Evolutionary conservation across 2,329 filamentous ascomycete genomes (phyloP).

Genomic region (Neopestalotiopsis clavispora): DNA sequence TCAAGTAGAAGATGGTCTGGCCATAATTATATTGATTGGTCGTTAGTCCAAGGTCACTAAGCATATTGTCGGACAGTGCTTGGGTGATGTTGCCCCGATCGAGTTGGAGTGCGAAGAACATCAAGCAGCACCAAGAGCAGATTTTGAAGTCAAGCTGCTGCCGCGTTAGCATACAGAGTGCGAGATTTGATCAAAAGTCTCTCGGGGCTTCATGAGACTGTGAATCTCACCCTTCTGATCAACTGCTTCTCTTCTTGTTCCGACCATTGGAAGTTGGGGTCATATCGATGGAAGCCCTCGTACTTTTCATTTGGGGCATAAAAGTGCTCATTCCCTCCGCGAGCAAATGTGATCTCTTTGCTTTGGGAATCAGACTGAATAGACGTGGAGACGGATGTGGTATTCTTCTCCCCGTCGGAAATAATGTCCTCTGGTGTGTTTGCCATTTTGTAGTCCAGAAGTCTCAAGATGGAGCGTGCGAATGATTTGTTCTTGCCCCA

Average conservation of each 20-base stretch:
- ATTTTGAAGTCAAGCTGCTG: constrained; percentile 50
- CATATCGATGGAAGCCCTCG: constrained; percentile 20
- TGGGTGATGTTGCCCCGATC: constrained; percentile 50
- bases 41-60: constrained; percentile 37
- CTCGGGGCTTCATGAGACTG: not conserved
- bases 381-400: not conserved
- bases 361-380: not conserved
- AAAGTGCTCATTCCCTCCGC: constrained; percentile 12
- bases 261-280: constrained; percentile 18
- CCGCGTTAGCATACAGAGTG: not conserved
- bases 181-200: not conserved
- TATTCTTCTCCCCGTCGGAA: constrained; percentile 6
- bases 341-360: constrained; percentile 14
- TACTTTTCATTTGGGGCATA: constrained; percentile 20
- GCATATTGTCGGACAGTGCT: constrained; percentile 38
- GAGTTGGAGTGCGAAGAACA: constrained; percentile 58
- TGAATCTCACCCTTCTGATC: constrained; percentile 16
- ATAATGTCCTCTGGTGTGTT: not conserved
- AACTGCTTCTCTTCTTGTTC: constrained; percentile 19
- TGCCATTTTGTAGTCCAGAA: not conserved
- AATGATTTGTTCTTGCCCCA: not conserved
- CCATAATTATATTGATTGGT: constrained; percentile 33
- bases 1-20: constrained; percentile 21
- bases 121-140: constrained; percentile 55
- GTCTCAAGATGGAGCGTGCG: not conserved